phyloP scores from a whole-genome alignment of 176 grass and related monocot genomes.

The Canna indica region DNA sequence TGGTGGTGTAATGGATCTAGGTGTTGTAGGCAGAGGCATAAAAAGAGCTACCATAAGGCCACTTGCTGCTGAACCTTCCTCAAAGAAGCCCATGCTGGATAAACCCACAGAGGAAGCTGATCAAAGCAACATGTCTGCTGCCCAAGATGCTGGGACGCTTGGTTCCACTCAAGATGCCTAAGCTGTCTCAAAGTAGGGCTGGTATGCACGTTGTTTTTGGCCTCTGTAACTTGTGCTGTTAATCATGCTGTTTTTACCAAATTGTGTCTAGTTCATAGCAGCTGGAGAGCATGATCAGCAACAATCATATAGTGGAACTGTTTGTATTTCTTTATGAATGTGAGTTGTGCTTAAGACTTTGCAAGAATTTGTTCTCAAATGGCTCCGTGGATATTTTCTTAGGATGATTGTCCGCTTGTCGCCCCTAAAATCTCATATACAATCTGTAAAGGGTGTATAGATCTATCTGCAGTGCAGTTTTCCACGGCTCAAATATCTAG shows the following conservation, averaged over 20 bases:
- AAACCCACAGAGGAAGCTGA: constrained; percentile 29
- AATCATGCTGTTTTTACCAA: not conserved
- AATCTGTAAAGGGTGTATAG: no score
- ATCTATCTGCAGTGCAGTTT: no score
- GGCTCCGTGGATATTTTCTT: not conserved
- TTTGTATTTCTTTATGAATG: not conserved
- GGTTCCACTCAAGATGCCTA: not conserved
- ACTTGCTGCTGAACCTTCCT: constrained; percentile 24
- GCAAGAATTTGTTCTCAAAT: not conserved
- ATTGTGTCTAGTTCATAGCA: not conserved
- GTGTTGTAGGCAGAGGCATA: constrained; percentile 84
- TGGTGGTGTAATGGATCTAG: constrained; percentile 70
- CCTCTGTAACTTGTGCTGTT: not conserved
- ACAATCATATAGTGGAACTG: not conserved
- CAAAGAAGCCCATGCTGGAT: constrained; percentile 32
- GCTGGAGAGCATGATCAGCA: not conserved
- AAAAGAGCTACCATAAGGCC: constrained; percentile 65
- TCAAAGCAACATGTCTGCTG: constrained; percentile 20
- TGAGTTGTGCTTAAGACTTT: not conserved
- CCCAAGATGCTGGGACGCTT: constrained; percentile 16
- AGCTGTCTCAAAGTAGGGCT: not conserved
- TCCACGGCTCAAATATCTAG: no score
- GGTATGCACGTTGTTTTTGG: not conserved
- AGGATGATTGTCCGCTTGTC: no score
- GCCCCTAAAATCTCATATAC: no score